These are phyloP conservation scores for Neurospora sublineolata DNA, from an alignment of 495 filamentous ascomycete species.

Conservation along the genomic window DNA sequence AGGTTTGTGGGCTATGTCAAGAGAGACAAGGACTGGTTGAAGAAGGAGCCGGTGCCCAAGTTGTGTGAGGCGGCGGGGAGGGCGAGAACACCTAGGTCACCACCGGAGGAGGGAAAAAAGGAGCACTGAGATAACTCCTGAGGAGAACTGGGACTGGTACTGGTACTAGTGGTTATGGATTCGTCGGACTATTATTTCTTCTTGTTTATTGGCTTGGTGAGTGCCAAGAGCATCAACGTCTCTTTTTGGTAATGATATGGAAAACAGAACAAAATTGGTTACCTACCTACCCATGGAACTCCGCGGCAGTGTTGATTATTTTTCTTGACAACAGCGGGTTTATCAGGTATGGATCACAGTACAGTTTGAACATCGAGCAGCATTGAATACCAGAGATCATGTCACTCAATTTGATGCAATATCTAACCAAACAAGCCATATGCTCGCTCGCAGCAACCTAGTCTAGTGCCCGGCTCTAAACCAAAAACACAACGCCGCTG, in stretches of 20 bases:
- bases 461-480: background rate
- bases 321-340: background rate
- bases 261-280: background rate
- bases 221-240: background rate
- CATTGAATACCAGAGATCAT: background rate
- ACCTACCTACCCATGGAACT: background rate
- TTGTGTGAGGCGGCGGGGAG: slow-evolving; percentile 37
- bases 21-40: slow-evolving; percentile 34
- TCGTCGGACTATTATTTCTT: background rate
- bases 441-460: background rate
- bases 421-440: background rate
- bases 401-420: background rate
- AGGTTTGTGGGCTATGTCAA: slow-evolving; percentile 57
- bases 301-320: background rate
- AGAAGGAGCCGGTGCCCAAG: slow-evolving; percentile 25
- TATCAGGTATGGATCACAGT: background rate
- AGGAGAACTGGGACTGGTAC: background rate
- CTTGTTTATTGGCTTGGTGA: background rate
- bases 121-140: background rate
- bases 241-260: background rate
- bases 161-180: background rate
- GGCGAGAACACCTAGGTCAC: slow-evolving; percentile 28
- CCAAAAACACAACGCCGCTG: background rate
- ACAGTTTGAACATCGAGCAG: background rate
- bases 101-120: slow-evolving; percentile 18